Conservation (phyloP, 345 rosid species). For the Lenwebbia sp. region DNA sequence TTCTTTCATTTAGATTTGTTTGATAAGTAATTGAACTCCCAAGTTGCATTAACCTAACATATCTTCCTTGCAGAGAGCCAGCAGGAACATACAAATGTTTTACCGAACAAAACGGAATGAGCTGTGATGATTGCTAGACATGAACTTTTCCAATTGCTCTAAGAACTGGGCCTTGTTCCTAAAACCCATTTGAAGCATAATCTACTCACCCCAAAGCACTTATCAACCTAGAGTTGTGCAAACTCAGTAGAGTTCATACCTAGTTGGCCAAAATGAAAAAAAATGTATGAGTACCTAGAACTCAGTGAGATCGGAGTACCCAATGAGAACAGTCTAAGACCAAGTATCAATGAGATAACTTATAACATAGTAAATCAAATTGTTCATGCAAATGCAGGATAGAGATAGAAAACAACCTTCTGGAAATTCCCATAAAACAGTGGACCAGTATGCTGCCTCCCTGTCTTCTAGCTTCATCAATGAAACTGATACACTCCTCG, state of each 20-base stretch:
- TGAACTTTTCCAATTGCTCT: not conserved
- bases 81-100: not conserved
- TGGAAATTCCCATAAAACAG: constrained; percentile 67
- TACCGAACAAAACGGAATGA: not conserved
- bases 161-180: not conserved
- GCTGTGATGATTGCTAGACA: not conserved
- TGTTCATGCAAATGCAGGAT: not conserved
- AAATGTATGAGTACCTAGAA: not conserved
- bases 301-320: not conserved
- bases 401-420: constrained; percentile 36
- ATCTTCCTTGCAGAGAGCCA: not conserved
- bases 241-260: not conserved
- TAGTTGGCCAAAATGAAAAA: not conserved
- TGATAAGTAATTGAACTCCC: not conserved
- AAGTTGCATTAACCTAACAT: not conserved
- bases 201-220: not conserved
- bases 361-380: not conserved
- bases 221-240: not conserved
- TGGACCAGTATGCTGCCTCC: constrained; percentile 73
- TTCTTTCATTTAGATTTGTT: not conserved
- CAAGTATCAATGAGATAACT: not conserved
- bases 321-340: not conserved
- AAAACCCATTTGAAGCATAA: not conserved
- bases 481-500: constrained; percentile 55
- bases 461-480: constrained; percentile 52